phyloP scores from a whole-genome alignment of 2,329 filamentous ascomycete genomes.

The Colletotrichum sp. region DNA sequence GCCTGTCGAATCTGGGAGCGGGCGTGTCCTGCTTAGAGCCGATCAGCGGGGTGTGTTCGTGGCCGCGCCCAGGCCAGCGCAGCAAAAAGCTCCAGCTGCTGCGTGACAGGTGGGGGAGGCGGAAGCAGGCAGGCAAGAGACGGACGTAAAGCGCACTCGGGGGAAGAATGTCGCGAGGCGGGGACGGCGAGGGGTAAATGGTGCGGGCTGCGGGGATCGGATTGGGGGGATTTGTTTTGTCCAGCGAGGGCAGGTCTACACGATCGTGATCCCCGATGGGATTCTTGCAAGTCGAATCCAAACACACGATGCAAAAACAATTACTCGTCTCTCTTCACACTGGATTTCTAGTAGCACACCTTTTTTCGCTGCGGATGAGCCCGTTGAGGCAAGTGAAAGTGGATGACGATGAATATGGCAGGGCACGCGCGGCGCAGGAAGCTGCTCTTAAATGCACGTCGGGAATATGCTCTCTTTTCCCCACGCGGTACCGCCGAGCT shows the following conservation, averaged over 20 bases:
- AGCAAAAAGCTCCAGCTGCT: not conserved
- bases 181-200: slow-evolving; percentile 12
- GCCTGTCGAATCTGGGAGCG: not conserved
- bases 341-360: not conserved
- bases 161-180: slow-evolving; percentile 20
- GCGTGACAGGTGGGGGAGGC: not conserved
- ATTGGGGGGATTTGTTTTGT: not conserved
- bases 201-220: slow-evolving; percentile 10
- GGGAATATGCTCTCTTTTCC: not conserved
- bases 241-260: not conserved
- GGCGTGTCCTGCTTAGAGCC: slow-evolving; percentile 5
- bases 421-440: not conserved
- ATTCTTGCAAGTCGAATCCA: too few species aligned
- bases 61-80: not conserved
- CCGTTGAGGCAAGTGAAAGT: not conserved
- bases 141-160: not conserved
- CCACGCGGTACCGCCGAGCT: not conserved
- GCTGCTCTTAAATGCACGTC: not conserved
- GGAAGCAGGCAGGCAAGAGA: not conserved
- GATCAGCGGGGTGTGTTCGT: not conserved
- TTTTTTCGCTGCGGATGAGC: not conserved
- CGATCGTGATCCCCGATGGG: too few species aligned
- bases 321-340: not conserved
- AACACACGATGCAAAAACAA: not conserved
- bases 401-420: not conserved